Base-by-base conservation (phyloP, 257 asterid genomes). In the Solanum lycopersicoides region DNA sequence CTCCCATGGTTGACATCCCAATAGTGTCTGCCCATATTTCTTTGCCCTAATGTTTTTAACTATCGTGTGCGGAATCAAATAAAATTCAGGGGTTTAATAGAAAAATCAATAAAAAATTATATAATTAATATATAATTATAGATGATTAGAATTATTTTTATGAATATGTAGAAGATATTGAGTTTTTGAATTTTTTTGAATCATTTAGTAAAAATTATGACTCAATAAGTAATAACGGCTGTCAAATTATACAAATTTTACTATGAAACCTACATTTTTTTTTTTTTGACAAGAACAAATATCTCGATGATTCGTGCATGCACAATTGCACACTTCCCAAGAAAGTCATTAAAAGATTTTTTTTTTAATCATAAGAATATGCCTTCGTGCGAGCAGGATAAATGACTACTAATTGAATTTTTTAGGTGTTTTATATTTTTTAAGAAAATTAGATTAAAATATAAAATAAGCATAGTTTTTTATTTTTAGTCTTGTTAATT, bases 51-150 rank as follows among this genome's bases (percentile, higher is more conserved):
- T 44, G 41, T 44, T 2, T 77, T 71, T 30, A 6, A 44, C 3
- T 2, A 77, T 63, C 2, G 30, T 28, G 30, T 28, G 7, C 0
- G 7, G 1, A 63, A 12, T 2, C 30, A 23, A n/a, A 60, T 63
- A 23, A 3, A 0, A 63, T 63, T 4, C 7, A 63, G 7, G 15
- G 30, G 0, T 1, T 23, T 3, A 15, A 18, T 15, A 6, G 8
- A 53, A 0, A 7, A 18, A 0, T 1, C 0, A 0, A 7, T 20
- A 20, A 5, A 60, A 21, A 60, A 9, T 9, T 21, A 2, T 0
- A 9, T 0, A 2, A 60, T 1, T 13, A 28, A 13, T 47, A 37
- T 37, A 37, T 37, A 37, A 37, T 15, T 2, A 50, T 3, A 3
- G 9, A 60, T 60, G n/a, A 1, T 53, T 18, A 7, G 4, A 53